phyloP scores from a whole-genome alignment of 2,329 filamentous ascomycete species.

The Alternaria brassicae region DNA sequence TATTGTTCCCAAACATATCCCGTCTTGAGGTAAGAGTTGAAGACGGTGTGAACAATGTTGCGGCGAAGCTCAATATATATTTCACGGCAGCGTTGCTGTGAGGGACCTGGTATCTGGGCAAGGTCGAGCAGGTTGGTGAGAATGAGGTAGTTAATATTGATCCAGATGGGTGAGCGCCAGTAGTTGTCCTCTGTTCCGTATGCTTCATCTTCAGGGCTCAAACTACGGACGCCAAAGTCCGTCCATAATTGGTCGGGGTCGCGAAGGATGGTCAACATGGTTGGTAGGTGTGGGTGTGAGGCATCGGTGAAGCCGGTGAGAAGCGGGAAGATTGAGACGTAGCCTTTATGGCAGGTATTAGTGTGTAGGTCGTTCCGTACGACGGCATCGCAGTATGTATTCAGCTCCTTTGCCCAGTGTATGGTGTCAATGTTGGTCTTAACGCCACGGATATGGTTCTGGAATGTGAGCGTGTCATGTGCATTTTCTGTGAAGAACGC shows the following conservation, averaged over 20 bases:
- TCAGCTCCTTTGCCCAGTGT: conserved; percentile 83
- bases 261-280: conserved; percentile 75
- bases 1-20: conserved; percentile 99
- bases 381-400: conserved; percentile 88
- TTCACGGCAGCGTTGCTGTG: conserved; percentile 68
- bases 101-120: conserved; percentile 62
- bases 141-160: conserved; percentile 93
- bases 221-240: conserved; percentile 80
- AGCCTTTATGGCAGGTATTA: conserved; percentile 92
- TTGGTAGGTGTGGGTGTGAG: conserved; percentile 75
- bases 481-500: conserved; percentile 72
- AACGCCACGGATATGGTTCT: conserved; percentile 74
- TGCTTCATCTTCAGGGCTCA: conserved; percentile 78
- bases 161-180: conserved; percentile 94
- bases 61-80: conserved; percentile 78
- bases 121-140: conserved; percentile 70
- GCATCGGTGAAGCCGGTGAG: conserved; percentile 77
- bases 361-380: conserved; percentile 85
- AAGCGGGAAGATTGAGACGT: conserved; percentile 91
- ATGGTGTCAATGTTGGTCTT: conserved; percentile 83
- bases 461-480: conserved; percentile 76
- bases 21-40: conserved; percentile 81
- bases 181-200: conserved; percentile 94
- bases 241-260: conserved; percentile 87
- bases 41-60: conserved; percentile 88